Evolutionary conservation across 257 asterid genomes (phyloP).

Genomic region (Gynochthodes officinalis): DNA sequence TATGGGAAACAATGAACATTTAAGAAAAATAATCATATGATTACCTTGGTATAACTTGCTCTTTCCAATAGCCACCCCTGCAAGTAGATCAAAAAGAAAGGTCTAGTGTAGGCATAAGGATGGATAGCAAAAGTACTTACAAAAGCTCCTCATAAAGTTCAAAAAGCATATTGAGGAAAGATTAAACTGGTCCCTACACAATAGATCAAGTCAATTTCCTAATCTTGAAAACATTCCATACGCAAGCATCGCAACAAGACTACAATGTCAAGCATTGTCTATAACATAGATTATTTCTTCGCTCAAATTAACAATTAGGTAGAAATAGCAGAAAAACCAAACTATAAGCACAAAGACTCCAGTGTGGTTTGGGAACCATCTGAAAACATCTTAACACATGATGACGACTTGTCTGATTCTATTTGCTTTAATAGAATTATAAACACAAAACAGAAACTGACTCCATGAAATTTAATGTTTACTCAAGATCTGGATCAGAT

Average conservation of each 20-base stretch:
- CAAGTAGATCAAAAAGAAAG: conserved; percentile 12
- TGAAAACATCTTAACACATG: background rate
- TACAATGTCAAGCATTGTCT: background rate
- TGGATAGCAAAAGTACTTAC: background rate
- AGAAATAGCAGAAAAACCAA: background rate
- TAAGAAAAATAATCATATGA: background rate
- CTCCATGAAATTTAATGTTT: background rate
- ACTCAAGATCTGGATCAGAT: background rate
- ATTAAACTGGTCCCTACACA: background rate
- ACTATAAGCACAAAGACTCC: background rate
- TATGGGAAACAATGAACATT: background rate
- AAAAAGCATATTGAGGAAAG: background rate
- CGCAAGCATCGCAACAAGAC: background rate
- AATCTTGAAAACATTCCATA: background rate
- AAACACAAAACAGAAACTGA: background rate
- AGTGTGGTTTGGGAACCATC: background rate
- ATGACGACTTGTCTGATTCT: background rate
- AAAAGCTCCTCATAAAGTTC: background rate
- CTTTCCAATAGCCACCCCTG: conserved; percentile 81
- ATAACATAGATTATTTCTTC: background rate
- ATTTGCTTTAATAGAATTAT: background rate
- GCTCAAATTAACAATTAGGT: background rate
- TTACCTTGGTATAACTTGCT: conserved; percentile 84
- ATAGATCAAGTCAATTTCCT: background rate
- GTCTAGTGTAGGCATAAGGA: background rate